Percentiles rank a stretch among this genome's conserved stretches.
phyloP scores from a whole-genome alignment of 331 rosid genomes.

The Acacia concinna region DNA sequence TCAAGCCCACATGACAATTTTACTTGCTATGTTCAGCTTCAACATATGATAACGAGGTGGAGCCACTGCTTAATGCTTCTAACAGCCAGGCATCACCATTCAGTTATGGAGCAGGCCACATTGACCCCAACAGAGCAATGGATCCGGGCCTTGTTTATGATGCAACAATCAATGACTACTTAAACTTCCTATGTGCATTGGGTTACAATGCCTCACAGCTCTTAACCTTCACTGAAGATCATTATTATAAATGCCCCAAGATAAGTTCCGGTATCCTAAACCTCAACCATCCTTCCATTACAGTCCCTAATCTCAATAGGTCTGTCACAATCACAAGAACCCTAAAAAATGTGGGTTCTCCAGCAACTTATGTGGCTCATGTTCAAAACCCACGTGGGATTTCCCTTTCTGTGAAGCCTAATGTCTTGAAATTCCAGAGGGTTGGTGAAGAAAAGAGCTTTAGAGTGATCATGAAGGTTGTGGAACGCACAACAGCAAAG shows the following conservation, averaged over 20 bases:
- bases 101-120: conserved; percentile 84
- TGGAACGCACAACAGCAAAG: conserved; percentile 34
- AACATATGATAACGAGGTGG: conserved; percentile 52
- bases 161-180: conserved; percentile 56
- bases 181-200: conserved; percentile 62
- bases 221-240: conserved; percentile 40
- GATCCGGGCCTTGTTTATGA: conserved; percentile 93
- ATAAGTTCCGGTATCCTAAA: conserved; percentile 39
- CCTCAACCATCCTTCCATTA: conserved; percentile 85
- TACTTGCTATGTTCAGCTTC: conserved; percentile 49
- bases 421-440: conserved; percentile 51
- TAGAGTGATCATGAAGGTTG: conserved; percentile 43
- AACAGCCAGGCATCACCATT: conserved; percentile 63
- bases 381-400: conserved; percentile 57
- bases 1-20: background rate
- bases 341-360: conserved; percentile 71
- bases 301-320: conserved; percentile 62
- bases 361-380: conserved; percentile 54
- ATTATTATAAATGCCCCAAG: conserved; percentile 49
- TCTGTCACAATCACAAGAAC: conserved; percentile 56
- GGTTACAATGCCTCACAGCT: conserved; percentile 62
- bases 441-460: conserved; percentile 73
- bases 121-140: conserved; percentile 70
- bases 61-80: conserved; percentile 61
- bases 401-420: conserved; percentile 57